phyloP scores from a whole-genome alignment of 768 basidiomycete genomes.

The Amanita brunnescens region DNA sequence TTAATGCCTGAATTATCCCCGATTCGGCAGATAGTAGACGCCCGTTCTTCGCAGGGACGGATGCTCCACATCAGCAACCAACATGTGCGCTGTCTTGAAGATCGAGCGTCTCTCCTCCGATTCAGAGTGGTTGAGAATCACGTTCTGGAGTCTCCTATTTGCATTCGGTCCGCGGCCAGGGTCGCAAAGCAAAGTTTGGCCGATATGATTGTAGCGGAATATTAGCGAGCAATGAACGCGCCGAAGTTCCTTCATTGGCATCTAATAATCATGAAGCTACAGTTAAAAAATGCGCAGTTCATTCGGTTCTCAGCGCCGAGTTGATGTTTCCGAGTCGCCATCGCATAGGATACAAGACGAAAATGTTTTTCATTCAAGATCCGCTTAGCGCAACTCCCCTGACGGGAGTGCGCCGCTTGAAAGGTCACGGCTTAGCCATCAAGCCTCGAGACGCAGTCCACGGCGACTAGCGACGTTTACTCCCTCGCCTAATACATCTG shows the following conservation, averaged over 20 bases:
- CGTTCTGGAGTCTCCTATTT: too few relatives aligned
- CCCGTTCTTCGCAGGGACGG: not conserved
- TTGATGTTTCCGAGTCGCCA: not conserved
- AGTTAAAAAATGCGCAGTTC: not conserved
- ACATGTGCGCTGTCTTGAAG: not conserved
- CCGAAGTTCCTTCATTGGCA: not conserved
- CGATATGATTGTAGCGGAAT: too few relatives aligned
- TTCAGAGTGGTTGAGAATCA: not conserved
- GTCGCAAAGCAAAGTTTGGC: too few relatives aligned
- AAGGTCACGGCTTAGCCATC: not conserved
- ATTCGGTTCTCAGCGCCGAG: not conserved
- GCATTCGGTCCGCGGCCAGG: too few relatives aligned
- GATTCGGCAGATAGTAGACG: not conserved
- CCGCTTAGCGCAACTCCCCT: not conserved
- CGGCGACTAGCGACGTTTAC: not conserved
- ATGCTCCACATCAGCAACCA: not conserved
- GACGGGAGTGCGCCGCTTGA: not conserved
- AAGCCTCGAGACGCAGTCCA: not conserved
- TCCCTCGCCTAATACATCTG: not conserved
- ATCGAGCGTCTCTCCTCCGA: not conserved
- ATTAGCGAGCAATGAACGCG: not conserved
- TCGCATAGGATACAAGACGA: not conserved
- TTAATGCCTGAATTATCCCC: not conserved
- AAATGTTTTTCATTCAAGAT: slow-evolving; percentile 1
- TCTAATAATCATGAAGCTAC: not conserved